Conservation (phyloP, 2,329 filamentous ascomycete genomes). For the Madurella fahalii region DNA sequence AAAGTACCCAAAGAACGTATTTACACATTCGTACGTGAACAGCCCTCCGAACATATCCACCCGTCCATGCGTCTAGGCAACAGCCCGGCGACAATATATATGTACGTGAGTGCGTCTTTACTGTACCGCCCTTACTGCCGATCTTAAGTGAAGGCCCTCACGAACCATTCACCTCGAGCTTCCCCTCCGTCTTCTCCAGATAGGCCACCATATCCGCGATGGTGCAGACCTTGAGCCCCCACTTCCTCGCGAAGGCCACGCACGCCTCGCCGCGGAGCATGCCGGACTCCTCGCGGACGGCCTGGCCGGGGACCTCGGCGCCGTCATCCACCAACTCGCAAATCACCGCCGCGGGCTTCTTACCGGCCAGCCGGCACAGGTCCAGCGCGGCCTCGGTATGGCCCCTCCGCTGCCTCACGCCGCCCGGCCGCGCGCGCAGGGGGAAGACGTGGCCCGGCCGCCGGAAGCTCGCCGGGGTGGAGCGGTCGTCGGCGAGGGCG, state of each 20-base stretch:
- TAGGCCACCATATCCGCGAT: constrained; percentile 85
- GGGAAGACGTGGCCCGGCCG: constrained; percentile 89
- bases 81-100: neutral
- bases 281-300: constrained; percentile 63
- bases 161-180: constrained; percentile 45
- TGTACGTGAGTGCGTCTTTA: neutral
- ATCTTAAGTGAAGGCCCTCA: neutral
- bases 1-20: constrained; percentile 1
- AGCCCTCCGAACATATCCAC: neutral
- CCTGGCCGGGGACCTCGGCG: constrained; percentile 62
- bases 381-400: constrained; percentile 95
- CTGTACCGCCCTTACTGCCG: neutral
- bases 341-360: constrained; percentile 73
- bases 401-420: constrained; percentile 72
- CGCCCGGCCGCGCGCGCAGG: constrained; percentile 71
- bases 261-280: constrained; percentile 93
- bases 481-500: constrained; percentile 64
- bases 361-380: constrained; percentile 80
- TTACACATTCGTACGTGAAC: neutral
- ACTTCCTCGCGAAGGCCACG: constrained; percentile 79
- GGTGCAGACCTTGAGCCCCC: constrained; percentile 89
- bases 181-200: constrained; percentile 70
- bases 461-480: constrained; percentile 60
- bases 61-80: neutral
- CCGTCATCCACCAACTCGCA: constrained; percentile 90